Evolutionary conservation across 352 stramenopile species (phyloP).

Genomic region (Aphanomyces astaci): DNA sequence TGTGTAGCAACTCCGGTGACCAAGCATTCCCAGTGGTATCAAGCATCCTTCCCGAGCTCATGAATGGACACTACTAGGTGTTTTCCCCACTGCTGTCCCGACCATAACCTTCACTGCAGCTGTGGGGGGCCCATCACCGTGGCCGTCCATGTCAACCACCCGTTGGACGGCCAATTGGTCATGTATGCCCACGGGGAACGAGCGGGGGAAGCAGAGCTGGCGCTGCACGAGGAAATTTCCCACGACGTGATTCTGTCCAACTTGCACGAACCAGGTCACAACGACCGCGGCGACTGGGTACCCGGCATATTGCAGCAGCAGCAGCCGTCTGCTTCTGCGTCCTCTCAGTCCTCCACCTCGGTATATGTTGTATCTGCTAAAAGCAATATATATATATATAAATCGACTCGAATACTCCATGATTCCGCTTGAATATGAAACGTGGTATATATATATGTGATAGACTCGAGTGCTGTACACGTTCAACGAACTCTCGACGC

Average conservation of each 20-base stretch:
- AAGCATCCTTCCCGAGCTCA: no score
- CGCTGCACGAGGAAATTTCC: not conserved
- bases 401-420: no score
- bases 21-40: no score
- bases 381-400: no score
- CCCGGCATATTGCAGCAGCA: not conserved
- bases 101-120: slow-evolving; percentile 1
- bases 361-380: no score
- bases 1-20: not conserved
- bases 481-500: not conserved
- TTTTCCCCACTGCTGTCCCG: slow-evolving; percentile 5
- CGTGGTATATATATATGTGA: not conserved
- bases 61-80: no score
- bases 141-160: not conserved
- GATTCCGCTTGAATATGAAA: no score
- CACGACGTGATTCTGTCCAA: not conserved
- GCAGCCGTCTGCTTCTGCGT: no score
- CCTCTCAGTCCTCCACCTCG: no score
- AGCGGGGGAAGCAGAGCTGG: not conserved
- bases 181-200: slow-evolving; percentile 1
- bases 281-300: slow-evolving; percentile 1
- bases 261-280: not conserved
- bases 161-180: not conserved
- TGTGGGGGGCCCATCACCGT: slow-evolving; percentile 4
- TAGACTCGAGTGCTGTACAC: not conserved